Percentiles rank a stretch among this genome's conserved stretches.
phyloP scores from a whole-genome alignment of 495 filamentous ascomycete genomes.

The Rusavskia elegans region DNA sequence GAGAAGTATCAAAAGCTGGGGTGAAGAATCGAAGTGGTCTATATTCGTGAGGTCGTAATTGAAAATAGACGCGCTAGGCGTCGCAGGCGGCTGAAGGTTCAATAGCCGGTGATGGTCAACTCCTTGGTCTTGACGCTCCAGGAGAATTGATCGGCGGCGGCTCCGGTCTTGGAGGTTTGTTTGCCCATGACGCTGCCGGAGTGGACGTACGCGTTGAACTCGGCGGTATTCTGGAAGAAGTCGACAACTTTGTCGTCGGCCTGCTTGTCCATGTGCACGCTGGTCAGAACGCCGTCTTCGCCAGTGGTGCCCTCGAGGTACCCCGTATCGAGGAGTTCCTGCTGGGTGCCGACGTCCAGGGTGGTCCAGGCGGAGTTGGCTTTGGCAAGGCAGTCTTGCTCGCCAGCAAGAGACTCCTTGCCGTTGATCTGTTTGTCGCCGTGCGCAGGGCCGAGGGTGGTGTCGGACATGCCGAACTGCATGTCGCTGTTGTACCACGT shows the following conservation, averaged over 20 bases:
- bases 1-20: no score
- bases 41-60: no score
- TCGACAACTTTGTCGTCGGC: conserved; percentile 1
- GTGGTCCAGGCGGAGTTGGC: conserved; percentile 5
- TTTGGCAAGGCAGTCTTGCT: conserved; percentile 8
- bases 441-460: conserved; percentile 4
- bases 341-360: not conserved
- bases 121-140: conserved; percentile 2
- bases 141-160: conserved; percentile 3
- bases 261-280: conserved; percentile 5
- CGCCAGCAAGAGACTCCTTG: conserved; percentile 1
- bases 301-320: conserved; percentile 4
- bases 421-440: not conserved
- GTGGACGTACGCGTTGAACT: conserved; percentile 8
- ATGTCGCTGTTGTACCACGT: conserved; percentile 9
- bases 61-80: not conserved
- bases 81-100: not conserved
- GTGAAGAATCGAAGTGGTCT: no score
- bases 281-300: not conserved
- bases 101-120: conserved; percentile 8
- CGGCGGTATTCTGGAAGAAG: conserved; percentile 10
- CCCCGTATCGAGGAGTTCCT: not conserved
- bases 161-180: not conserved
- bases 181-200: conserved; percentile 4
- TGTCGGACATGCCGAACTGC: conserved; percentile 5